Conservation (phyloP, 2,329 filamentous ascomycete genomes). For the Neoascochyta sp. region DNA sequence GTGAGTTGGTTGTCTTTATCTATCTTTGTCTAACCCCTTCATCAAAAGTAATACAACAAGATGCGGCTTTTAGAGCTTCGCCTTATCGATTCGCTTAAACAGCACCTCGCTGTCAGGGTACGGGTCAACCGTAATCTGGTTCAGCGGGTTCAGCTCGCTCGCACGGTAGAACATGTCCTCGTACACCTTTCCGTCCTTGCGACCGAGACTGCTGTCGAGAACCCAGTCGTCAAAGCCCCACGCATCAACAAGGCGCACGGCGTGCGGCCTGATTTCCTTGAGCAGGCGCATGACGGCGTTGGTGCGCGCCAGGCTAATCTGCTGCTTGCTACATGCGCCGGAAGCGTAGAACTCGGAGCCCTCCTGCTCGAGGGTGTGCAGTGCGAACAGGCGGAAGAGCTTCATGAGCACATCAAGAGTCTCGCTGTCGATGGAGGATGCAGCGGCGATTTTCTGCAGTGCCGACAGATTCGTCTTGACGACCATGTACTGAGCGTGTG, state of each 20-base stretch:
- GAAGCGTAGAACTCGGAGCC: constrained; percentile 70
- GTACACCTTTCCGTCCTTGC: constrained; percentile 71
- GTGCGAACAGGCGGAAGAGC: constrained; percentile 62
- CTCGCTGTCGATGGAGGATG: constrained; percentile 53
- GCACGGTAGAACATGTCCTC: constrained; percentile 73
- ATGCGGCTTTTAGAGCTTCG: constrained; percentile 51
- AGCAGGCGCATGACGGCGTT: constrained; percentile 67
- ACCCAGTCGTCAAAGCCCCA: constrained; percentile 80
- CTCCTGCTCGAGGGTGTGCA: constrained; percentile 66
- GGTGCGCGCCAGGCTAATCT: constrained; percentile 66
- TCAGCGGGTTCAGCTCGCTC: constrained; percentile 68
- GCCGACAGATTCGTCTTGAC: constrained; percentile 76
- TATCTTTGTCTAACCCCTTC: too few relatives aligned
- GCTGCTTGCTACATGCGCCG: constrained; percentile 64
- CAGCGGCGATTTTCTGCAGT: constrained; percentile 55
- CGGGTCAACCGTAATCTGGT: constrained; percentile 67
- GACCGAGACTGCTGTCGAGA: constrained; percentile 66
- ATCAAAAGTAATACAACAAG: too few relatives aligned
- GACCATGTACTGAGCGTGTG: constrained; percentile 72
- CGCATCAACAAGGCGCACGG: constrained; percentile 65
- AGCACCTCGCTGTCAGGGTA: constrained; percentile 62
- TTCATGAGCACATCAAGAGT: constrained; percentile 60
- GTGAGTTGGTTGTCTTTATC: too few relatives aligned
- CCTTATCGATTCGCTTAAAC: constrained; percentile 60
- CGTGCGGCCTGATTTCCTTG: constrained; percentile 69